Base-by-base conservation (phyloP, 1,139 yeast species). In the Candida tunisiensis region DNA sequence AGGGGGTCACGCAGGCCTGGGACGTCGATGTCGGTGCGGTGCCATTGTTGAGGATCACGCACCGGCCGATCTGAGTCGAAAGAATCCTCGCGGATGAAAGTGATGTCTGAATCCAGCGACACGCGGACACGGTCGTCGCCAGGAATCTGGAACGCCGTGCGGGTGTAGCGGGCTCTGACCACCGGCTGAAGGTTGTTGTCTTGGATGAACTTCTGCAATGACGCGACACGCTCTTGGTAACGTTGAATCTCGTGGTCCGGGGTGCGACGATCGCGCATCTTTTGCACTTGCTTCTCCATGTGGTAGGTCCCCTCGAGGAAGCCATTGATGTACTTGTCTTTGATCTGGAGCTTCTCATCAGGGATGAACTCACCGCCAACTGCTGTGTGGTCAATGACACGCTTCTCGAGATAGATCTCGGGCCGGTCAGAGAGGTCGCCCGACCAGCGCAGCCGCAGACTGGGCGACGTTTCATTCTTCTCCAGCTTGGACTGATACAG, bases 81-180 rank as follows among this genome's bases (percentile, higher is more conserved):
- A 0, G 88, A 55, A 51, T 88, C 96, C 51, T 88, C 98, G 44
- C 96, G 69, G 34, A 88, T 74, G 46, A 80, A 83, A 28, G 74
- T 51, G 34, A 88, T 69, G 48, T 88, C 88, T 8, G 92, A 77
- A 53, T 88, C 98, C 37, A 88, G 77, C 21, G 82, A 74, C 34
- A 85, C 73, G 49, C 95, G 71, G 26, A 85, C 74, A 43, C 83
- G 69, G 48, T 83, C 92, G 49, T 88, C 96, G 34, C 96, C 96
- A 2, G 98, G 98, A 40, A 88, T 85, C 58, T 88, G 95, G 61
- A 88, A 88, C 2, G 96, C 96, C 10, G 94, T 80, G 52, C 98
- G 69, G 25, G 82, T 79, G 54, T 80, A 83, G 25, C 75, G 68
- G 4, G 94, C 69, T 55, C 98, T 72, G 48, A 88, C 55, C 23